These are phyloP conservation scores for Salix purpurea DNA, from an alignment of 345 rosid genomes.

Conservation along the genomic window DNA sequence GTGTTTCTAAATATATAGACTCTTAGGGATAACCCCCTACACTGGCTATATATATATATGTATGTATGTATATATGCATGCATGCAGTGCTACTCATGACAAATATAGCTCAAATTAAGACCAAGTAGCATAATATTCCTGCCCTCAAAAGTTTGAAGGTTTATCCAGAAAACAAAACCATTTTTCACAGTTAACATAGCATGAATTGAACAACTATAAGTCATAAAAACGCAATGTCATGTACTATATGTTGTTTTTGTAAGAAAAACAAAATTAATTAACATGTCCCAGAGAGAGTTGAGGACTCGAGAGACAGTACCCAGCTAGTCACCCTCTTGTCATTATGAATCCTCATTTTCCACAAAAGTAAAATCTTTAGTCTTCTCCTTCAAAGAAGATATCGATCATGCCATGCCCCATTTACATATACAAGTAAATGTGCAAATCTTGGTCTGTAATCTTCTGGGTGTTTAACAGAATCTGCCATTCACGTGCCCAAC, in stretches of 20 bases:
- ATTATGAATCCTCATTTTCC: conserved; percentile 22
- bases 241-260: conserved; percentile 7
- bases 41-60: too few relatives aligned
- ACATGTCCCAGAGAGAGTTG: background rate
- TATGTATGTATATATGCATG: too few relatives aligned
- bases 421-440: background rate
- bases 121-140: background rate
- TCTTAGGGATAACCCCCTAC: too few relatives aligned
- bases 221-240: conserved; percentile 2
- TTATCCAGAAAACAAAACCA: background rate
- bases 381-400: conserved; percentile 10
- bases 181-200: background rate
- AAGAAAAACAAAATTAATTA: conserved; percentile 7
- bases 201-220: background rate
- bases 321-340: background rate
- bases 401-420: background rate
- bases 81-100: background rate
- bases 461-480: conserved; percentile 42
- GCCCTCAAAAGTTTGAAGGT: background rate
- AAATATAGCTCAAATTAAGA: background rate
- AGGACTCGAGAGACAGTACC: conserved; percentile 12
- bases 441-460: background rate
- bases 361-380: conserved; percentile 14
- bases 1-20: too few relatives aligned
- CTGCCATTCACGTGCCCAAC: conserved; percentile 58